Evolutionary conservation across 169 alveolate species (phyloP).

Genomic region (Blepharisma undulans): DNA sequence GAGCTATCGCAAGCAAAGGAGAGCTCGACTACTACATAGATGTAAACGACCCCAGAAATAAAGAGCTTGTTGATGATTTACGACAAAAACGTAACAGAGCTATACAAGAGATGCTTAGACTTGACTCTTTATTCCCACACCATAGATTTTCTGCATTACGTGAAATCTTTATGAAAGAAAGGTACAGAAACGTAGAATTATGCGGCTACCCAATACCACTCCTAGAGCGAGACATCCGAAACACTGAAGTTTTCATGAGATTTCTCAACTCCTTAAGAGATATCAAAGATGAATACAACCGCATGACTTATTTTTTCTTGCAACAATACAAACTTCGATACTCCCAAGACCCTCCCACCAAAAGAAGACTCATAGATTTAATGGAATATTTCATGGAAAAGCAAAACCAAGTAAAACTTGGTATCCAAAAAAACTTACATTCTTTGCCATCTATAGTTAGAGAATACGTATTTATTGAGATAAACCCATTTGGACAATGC

Average conservation of each 20-base stretch:
- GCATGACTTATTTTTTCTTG: neutral
- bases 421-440: neutral
- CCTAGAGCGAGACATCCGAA: constrained; percentile 26
- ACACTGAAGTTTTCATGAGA: neutral
- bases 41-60: constrained; percentile 38
- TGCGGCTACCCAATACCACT: constrained; percentile 3
- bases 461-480: constrained; percentile 7
- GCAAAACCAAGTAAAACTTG: constrained; percentile 23
- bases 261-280: neutral
- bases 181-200: neutral
- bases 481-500: constrained; percentile 5
- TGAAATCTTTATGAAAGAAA: neutral
- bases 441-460: constrained; percentile 4
- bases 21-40: neutral
- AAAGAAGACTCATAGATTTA: neutral
- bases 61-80: neutral
- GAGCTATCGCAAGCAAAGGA: neutral
- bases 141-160: neutral
- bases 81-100: neutral
- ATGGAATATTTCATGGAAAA: neutral
- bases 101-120: neutral
- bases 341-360: neutral
- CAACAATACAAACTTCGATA: neutral
- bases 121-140: constrained; percentile 7
- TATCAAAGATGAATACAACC: neutral